These are phyloP conservation scores for Hypoxylon fuscum DNA, from an alignment of 495 filamentous ascomycete genomes.

Conservation along the genomic window DNA sequence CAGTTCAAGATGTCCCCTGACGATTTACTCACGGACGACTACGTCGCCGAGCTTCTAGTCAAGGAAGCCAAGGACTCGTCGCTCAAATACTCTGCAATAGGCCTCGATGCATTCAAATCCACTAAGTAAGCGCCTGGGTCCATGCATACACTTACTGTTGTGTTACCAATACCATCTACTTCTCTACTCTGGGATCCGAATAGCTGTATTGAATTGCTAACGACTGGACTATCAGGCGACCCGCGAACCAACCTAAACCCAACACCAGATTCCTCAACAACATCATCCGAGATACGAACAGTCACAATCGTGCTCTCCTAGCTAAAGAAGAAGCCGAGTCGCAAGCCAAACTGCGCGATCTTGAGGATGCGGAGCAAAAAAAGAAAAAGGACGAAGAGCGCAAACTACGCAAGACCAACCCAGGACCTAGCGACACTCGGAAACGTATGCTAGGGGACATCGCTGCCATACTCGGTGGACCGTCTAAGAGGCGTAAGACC, in stretches of 20 bases:
- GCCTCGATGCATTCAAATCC: conserved; percentile 71
- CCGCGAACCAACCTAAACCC: conserved; percentile 79
- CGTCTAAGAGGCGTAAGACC: conserved; percentile 47
- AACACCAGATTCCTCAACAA: conserved; percentile 91
- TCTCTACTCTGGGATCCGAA: neutral
- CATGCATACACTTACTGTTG: neutral
- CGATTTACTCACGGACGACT: conserved; percentile 71
- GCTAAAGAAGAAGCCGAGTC: conserved; percentile 78
- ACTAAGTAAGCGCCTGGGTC: conserved; percentile 63
- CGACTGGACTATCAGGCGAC: conserved; percentile 43
- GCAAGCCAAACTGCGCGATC: conserved; percentile 55
- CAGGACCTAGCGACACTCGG: conserved; percentile 53
- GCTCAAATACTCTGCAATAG: conserved; percentile 76
- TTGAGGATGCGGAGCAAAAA: conserved; percentile 52
- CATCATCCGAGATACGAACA: conserved; percentile 87
- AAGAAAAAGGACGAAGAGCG: conserved; percentile 52
- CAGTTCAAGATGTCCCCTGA: conserved; percentile 45
- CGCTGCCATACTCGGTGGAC: conserved; percentile 57
- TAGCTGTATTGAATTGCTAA: conserved; percentile 35
- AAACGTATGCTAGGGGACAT: conserved; percentile 63
- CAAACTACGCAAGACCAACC: conserved; percentile 49
- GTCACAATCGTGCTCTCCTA: conserved; percentile 85
- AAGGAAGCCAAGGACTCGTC: conserved; percentile 75
- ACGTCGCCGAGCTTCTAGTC: conserved; percentile 76
- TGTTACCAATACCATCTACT: conserved; percentile 13